Evolutionary conservation across 2,329 filamentous ascomycete species (phyloP).

Genomic region (Cercospora sojina): DNA sequence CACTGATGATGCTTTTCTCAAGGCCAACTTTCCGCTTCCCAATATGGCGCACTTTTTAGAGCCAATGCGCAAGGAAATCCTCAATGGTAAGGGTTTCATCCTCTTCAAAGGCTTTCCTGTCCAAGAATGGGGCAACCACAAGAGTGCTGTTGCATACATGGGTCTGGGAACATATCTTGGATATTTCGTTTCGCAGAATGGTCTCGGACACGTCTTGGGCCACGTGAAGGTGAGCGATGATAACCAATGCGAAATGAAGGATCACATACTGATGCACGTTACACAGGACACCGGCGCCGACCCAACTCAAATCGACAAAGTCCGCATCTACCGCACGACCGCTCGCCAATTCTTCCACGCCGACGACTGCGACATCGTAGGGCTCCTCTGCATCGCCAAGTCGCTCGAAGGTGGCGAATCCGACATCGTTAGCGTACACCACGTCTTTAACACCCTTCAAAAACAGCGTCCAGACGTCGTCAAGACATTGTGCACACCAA

Average conservation of each 20-base stretch:
- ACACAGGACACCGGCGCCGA: conserved; percentile 74
- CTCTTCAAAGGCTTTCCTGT: conserved; percentile 86
- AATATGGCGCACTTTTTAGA: conserved; percentile 55
- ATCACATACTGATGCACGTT: conserved; percentile 45
- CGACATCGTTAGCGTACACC: conserved; percentile 74
- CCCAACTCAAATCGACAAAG: conserved; percentile 74
- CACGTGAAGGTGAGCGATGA: conserved; percentile 63
- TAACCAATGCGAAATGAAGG: not conserved
- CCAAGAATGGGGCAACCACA: conserved; percentile 70
- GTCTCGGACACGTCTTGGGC: conserved; percentile 78
- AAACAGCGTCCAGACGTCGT: conserved; percentile 74
- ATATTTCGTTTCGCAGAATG: conserved; percentile 86
- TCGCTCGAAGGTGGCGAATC: conserved; percentile 80
- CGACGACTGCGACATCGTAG: conserved; percentile 80
- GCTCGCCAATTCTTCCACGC: conserved; percentile 84
- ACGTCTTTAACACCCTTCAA: conserved; percentile 79
- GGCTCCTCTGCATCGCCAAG: conserved; percentile 75
- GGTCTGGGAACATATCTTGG: conserved; percentile 77
- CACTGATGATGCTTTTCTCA: not conserved
- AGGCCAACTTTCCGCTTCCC: conserved; percentile 62
- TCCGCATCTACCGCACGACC: conserved; percentile 87
- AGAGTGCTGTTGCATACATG: conserved; percentile 87
- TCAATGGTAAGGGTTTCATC: conserved; percentile 86
- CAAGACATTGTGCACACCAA: conserved; percentile 69
- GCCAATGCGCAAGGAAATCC: conserved; percentile 61